Evolutionary conservation across 495 filamentous ascomycete species (phyloP).

Genomic region (Tuber borchii): DNA sequence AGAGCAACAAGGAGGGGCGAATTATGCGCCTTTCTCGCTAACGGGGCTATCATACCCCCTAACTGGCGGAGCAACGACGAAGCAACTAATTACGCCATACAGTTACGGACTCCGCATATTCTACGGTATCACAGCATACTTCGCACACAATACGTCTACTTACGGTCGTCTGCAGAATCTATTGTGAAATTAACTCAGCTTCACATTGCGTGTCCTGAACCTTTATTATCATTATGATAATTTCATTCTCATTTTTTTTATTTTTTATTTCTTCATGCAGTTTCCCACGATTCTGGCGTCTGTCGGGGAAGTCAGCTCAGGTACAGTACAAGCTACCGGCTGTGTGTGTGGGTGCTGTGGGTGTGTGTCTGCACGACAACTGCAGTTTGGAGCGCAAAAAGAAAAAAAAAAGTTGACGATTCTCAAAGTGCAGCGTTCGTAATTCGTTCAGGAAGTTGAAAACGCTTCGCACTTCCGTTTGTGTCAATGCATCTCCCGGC

Average conservation of each 20-base stretch:
- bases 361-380: background rate
- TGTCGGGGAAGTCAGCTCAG: background rate
- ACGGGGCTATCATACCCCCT: background rate
- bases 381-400: background rate
- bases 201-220: background rate
- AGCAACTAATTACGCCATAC: background rate
- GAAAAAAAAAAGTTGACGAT: background rate
- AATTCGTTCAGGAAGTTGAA: background rate
- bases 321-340: background rate
- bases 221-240: background rate
- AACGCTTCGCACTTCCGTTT: constrained; percentile 1
- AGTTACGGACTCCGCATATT: background rate
- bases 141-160: background rate
- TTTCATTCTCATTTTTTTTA: background rate
- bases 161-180: background rate
- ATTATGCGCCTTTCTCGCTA: background rate
- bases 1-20: background rate
- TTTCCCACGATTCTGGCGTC: background rate
- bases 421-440: background rate
- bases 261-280: background rate
- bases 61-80: background rate
- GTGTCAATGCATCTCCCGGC: background rate
- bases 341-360: background rate
- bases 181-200: background rate
- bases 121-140: background rate